Base-by-base conservation (phyloP, 2,329 filamentous ascomycete genomes). In the Diaporthe ampelina region DNA sequence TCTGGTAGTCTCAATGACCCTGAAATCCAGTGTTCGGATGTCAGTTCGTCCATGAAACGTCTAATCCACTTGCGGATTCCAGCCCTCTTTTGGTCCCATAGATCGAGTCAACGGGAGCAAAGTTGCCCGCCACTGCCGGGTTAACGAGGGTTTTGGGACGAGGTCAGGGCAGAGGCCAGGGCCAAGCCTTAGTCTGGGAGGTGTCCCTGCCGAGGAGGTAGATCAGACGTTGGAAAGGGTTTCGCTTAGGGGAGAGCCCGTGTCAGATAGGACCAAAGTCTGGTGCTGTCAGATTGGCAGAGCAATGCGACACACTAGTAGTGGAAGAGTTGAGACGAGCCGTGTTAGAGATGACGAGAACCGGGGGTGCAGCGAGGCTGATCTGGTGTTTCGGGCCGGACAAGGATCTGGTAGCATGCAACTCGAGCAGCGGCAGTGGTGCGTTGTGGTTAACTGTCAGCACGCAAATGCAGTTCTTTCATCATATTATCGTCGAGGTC, bases 181-280 rank as follows among this genome's bases (percentile, higher is more conserved):
- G 76, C 77, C 76, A 76, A 75, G 78, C 59, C 63, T 52, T 29
- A 57, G 54, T 50, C 74, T 35, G 43, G 71, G 74, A 72, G 61
- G 37, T 40, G 45, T 63, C 72, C 74, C 52, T 68, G 45, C 37
- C 61, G 70, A 76, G 67, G 65, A 71, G 59, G 79, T 79, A 81
- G 83, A 85, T 84, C 84, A 87, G 84, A 87, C 85, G 83, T 83
- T 83, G 81, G 82, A 84, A 81, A 78, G 74, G 78, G 85, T 88
- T 87, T 88, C 85, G 86, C 78, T 81, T 78, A 79, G 76, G 76
- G 78, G 79, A 76, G 77, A 78, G 79, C 77, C 79, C 79, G 84
- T 85, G 80, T 84, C 84, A 85, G 83, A 78, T 78, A 79, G 79
- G 67, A 75, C 77, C 79, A 77, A 75, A 65, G 72, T 70, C 56